phyloP scores from a whole-genome alignment of 768 basidiomycete species.

The Stropharia rugosoannulata region DNA sequence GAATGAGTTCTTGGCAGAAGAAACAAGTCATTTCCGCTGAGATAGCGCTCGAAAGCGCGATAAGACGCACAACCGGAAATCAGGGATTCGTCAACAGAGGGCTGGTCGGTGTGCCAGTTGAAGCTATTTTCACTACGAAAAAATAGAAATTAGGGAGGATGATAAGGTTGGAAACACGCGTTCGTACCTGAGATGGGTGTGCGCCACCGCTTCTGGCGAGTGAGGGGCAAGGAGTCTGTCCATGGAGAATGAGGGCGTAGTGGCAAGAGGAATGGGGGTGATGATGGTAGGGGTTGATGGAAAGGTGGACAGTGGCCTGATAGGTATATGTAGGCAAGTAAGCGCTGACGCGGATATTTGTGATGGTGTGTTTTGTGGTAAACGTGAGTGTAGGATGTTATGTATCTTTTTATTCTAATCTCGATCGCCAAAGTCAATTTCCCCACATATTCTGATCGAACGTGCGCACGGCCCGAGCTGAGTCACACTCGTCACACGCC shows the following conservation, averaged over 20 bases:
- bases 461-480: constrained; percentile 23
- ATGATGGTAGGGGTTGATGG: constrained; percentile 11
- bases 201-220: constrained; percentile 71
- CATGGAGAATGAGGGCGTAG: constrained; percentile 36
- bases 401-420: constrained; percentile 4
- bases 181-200: constrained; percentile 65
- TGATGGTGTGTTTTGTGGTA: constrained; percentile 18
- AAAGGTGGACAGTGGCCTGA: constrained; percentile 8
- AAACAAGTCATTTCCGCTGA: constrained; percentile 69
- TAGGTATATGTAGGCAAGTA: constrained; percentile 18
- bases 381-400: constrained; percentile 26
- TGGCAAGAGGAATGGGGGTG: constrained; percentile 11
- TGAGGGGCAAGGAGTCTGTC: constrained; percentile 74
- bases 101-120: constrained; percentile 70
- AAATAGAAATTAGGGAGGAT: constrained; percentile 10
- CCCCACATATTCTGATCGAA: constrained; percentile 24
- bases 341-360: constrained; percentile 15
- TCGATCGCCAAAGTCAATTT: constrained; percentile 20
- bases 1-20: constrained; percentile 61
- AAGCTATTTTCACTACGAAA: constrained; percentile 60
- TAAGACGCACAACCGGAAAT: constrained; percentile 81
- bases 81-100: constrained; percentile 68
- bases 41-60: constrained; percentile 72
- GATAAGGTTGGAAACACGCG: background rate
- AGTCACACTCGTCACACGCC: constrained; percentile 7